phyloP scores from a whole-genome alignment of 2,329 filamentous ascomycete genomes.

The Fusarium anthophilum region DNA sequence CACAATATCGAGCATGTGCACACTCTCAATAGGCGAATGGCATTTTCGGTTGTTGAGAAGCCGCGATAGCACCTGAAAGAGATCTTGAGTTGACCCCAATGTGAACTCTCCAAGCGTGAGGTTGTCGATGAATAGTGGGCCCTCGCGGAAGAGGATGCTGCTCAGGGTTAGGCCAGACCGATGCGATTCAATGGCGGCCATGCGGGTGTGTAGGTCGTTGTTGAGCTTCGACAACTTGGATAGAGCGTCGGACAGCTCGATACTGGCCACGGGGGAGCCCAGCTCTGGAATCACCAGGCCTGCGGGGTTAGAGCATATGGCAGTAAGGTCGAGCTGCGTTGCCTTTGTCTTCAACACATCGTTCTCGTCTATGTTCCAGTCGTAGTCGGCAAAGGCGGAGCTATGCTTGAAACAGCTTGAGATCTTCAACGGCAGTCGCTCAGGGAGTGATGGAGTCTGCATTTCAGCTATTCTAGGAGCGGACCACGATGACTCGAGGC shows the following conservation, averaged over 20 bases:
- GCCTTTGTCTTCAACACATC: accelerated
- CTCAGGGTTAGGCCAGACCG: background rate
- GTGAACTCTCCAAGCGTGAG: background rate
- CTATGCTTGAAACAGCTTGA: background rate
- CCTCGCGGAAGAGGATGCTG: background rate
- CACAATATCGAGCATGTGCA: background rate
- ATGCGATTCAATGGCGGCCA: background rate
- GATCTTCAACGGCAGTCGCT: background rate
- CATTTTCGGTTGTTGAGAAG: background rate
- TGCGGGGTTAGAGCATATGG: background rate
- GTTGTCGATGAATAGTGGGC: background rate
- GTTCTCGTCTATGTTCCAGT: background rate
- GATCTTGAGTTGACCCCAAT: background rate
- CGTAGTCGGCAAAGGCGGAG: background rate
- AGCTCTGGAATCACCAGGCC: background rate
- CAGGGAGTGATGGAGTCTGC: background rate
- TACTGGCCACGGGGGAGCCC: accelerated
- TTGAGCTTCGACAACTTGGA: background rate
- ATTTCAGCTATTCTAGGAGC: accelerated
- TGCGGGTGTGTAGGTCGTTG: background rate
- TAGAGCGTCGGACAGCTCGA: accelerated
- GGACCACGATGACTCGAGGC: background rate
- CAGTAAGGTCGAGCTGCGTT: background rate
- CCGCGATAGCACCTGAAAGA: background rate
- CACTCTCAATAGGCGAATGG: accelerated